Evolutionary conservation across 2,329 filamentous ascomycete genomes (phyloP).

Genomic region (Nemania bipapillata): DNA sequence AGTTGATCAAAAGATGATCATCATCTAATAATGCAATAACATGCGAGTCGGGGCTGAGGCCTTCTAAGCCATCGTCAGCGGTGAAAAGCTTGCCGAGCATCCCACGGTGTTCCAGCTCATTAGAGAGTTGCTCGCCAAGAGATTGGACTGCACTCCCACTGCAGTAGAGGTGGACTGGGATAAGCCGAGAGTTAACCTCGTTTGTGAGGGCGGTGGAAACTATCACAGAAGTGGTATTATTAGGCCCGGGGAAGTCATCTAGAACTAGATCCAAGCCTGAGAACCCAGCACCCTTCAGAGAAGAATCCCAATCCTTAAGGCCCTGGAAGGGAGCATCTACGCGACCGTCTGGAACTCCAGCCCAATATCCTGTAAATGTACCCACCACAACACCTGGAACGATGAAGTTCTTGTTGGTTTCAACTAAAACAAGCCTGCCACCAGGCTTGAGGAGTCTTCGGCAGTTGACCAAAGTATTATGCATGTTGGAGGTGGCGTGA

Average conservation of each 20-base stretch:
- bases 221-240: slow-evolving; percentile 20
- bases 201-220: slow-evolving; percentile 23
- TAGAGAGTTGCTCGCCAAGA: neutral
- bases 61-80: neutral
- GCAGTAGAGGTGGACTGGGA: neutral
- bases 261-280: slow-evolving; percentile 42
- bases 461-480: slow-evolving; percentile 44
- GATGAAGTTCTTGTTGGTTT: slow-evolving; percentile 33
- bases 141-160: neutral
- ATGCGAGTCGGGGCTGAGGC: neutral
- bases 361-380: slow-evolving; percentile 36
- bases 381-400: slow-evolving; percentile 25
- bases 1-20: slow-evolving; percentile 10
- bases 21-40: slow-evolving; percentile 28
- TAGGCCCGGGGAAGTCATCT: slow-evolving; percentile 38
- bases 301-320: slow-evolving; percentile 39
- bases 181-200: neutral
- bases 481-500: slow-evolving; percentile 39
- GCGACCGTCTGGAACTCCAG: slow-evolving; percentile 17
- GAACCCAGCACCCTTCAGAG: slow-evolving; percentile 40
- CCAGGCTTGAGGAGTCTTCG: slow-evolving; percentile 46
- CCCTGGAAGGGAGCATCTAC: slow-evolving; percentile 24
- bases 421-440: slow-evolving; percentile 46
- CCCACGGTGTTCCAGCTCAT: neutral
- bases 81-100: neutral